phyloP scores from a whole-genome alignment of 1,284 basidiomycete genomes.

The Ustilago curta region DNA sequence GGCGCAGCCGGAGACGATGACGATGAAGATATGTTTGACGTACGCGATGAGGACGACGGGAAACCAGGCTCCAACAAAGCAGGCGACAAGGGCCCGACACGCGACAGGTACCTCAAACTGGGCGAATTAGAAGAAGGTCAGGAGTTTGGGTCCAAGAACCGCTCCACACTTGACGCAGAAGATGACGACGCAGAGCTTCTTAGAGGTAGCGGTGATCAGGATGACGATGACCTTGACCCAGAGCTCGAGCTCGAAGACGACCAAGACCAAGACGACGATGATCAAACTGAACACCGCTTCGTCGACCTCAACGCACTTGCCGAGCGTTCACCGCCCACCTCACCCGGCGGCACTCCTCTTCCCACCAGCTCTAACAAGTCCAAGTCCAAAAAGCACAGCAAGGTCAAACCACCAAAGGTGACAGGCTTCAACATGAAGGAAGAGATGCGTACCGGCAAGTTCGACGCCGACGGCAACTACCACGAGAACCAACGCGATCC shows the following conservation, averaged over 20 bases:
- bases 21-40: constrained; percentile 88
- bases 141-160: constrained; percentile 60
- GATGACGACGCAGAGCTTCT: constrained; percentile 48
- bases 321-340: constrained; percentile 56
- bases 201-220: constrained; percentile 15
- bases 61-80: constrained; percentile 13
- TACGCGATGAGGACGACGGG: constrained; percentile 38
- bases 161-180: constrained; percentile 49
- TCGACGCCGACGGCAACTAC: constrained; percentile 90
- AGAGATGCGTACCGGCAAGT: constrained; percentile 97
- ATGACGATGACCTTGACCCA: constrained; percentile 52
- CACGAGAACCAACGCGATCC: constrained; percentile 84
- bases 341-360: constrained; percentile 36
- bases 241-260: constrained; percentile 63
- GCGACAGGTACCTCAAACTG: constrained; percentile 71
- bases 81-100: constrained; percentile 13
- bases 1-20: constrained; percentile 61
- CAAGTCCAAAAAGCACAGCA: constrained; percentile 13
- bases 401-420: constrained; percentile 80
- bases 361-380: constrained; percentile 10
- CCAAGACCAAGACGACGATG: constrained; percentile 23
- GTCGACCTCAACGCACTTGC: constrained; percentile 54
- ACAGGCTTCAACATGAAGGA: constrained; percentile 99
- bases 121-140: constrained; percentile 82
- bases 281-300: constrained; percentile 26